Evolutionary conservation across 495 filamentous ascomycete genomes (phyloP).

Genomic region (Trichocladium antarcticum): DNA sequence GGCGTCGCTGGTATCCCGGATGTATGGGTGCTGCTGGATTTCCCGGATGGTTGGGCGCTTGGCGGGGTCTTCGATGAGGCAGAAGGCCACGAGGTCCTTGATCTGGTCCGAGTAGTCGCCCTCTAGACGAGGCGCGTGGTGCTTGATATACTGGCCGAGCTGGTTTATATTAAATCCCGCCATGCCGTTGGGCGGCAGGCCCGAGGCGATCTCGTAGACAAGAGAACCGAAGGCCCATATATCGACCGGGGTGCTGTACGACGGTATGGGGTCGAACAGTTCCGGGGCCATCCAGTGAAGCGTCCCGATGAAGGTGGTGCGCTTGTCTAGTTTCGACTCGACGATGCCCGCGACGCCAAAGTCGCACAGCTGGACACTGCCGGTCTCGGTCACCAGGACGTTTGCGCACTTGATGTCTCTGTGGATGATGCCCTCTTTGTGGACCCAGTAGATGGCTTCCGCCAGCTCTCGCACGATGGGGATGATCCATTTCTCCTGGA

Average conservation of each 20-base stretch:
- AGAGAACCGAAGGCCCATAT: conserved; percentile 95
- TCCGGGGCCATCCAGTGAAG: conserved; percentile 97
- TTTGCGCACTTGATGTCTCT: conserved; percentile 95
- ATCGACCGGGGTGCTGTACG: conserved; percentile 65
- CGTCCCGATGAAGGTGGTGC: conserved; percentile 88
- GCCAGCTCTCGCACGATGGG: conserved; percentile 81
- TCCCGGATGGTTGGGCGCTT: conserved; percentile 61
- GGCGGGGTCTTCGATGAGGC: conserved; percentile 61
- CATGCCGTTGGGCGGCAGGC: conserved; percentile 60
- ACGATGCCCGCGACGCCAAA: conserved; percentile 89
- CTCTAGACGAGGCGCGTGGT: conserved; percentile 58
- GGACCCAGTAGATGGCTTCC: conserved; percentile 72
- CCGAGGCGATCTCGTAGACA: conserved; percentile 82
- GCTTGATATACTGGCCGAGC: conserved; percentile 52
- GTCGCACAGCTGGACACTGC: conserved; percentile 81
- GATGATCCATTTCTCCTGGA: conserved; percentile 85
- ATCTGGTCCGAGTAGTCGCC: conserved; percentile 68
- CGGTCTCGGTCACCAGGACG: conserved; percentile 78
- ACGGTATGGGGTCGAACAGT: conserved; percentile 48
- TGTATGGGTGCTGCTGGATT: conserved; percentile 53
- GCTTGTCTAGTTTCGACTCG: conserved; percentile 71
- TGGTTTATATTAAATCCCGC: conserved; percentile 38
- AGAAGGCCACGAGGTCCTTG: conserved; percentile 66
- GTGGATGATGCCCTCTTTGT: conserved; percentile 88
- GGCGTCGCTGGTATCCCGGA: conserved; percentile 48